Percentiles rank a stretch among this genome's conserved stretches.
Conservation (phyloP, 2,329 filamentous ascomycete species). For the Cordyceps fumosorosea region DNA sequence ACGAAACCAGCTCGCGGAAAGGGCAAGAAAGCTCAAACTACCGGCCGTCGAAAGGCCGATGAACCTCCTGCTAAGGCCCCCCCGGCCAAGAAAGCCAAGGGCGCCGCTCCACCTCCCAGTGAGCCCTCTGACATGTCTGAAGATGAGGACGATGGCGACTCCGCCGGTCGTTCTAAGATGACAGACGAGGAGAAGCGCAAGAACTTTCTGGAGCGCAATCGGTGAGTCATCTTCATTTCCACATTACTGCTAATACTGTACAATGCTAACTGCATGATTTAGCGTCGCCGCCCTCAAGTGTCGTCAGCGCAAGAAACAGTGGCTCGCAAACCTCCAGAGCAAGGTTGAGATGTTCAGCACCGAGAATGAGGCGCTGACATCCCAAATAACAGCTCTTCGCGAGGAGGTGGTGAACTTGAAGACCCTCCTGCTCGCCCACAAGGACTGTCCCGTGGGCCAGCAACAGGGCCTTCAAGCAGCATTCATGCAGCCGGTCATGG, state of each 20-base stretch:
- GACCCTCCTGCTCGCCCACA: slow-evolving; percentile 86
- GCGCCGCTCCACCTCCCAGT: slow-evolving; percentile 17
- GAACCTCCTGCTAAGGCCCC: slow-evolving; percentile 55
- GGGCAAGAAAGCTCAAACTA: slow-evolving; percentile 60
- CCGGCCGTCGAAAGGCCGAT: slow-evolving; percentile 75
- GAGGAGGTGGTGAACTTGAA: slow-evolving; percentile 96
- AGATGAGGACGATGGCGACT: slow-evolving; percentile 48
- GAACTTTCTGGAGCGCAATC: slow-evolving; percentile 94
- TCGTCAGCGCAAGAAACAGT: slow-evolving; percentile 97
- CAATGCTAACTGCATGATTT: slow-evolving; percentile 19
- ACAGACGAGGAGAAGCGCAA: slow-evolving; percentile 97
- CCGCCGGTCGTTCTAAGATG: slow-evolving; percentile 69
- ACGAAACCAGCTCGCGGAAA: slow-evolving; percentile 60
- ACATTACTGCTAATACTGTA: not conserved
- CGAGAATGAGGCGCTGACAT: slow-evolving; percentile 82
- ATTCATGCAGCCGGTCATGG: slow-evolving; percentile 51
- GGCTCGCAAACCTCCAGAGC: slow-evolving; percentile 87
- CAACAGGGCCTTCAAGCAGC: slow-evolving; percentile 60
- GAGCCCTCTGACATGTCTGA: slow-evolving; percentile 37
- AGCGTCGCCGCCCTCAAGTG: slow-evolving; percentile 96
- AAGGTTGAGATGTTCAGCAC: slow-evolving; percentile 91
- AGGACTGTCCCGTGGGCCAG: slow-evolving; percentile 90
- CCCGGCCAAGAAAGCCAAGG: slow-evolving; percentile 64
- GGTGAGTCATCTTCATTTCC: slow-evolving; percentile 49
- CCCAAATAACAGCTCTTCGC: slow-evolving; percentile 75